These are phyloP conservation scores for Yarrowia sp. DNA, from an alignment of 805 yeast genomes.

Conservation along the genomic window DNA sequence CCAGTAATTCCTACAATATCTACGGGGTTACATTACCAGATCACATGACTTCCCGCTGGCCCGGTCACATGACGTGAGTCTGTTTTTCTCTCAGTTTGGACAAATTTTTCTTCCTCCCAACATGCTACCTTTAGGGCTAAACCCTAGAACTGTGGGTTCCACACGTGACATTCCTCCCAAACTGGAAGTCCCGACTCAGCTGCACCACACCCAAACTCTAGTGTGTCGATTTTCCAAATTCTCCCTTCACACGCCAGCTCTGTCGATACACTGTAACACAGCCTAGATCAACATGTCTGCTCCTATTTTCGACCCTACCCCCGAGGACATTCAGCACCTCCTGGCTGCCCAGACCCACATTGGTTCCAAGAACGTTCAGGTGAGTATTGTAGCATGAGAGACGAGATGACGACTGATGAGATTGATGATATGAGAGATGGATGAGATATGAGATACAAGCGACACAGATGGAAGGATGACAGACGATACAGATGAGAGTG, in stretches of 20 bases:
- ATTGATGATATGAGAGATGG: too few species aligned
- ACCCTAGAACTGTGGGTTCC: neutral
- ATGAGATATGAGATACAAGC: neutral
- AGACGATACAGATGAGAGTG: too few species aligned
- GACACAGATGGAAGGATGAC: neutral
- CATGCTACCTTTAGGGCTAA: neutral
- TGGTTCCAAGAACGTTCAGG: constrained; percentile 99
- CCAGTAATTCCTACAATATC: too few species aligned
- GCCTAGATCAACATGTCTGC: constrained; percentile 32
- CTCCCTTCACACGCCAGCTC: constrained; percentile 27
- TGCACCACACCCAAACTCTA: constrained; percentile 24
- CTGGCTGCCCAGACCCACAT: constrained; percentile 99
- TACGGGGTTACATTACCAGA: too few species aligned
- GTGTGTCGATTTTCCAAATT: constrained; percentile 26
- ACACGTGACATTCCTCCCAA: constrained; percentile 10
- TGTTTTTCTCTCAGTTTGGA: neutral
- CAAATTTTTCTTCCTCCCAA: neutral
- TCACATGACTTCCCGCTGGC: neutral
- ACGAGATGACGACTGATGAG: too few species aligned
- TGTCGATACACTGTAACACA: constrained; percentile 26
- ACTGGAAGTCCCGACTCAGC: constrained; percentile 3
- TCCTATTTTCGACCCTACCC: constrained; percentile 58
- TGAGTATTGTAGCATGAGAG: constrained; percentile 47
- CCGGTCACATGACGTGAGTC: neutral
- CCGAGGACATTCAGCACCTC: constrained; percentile 98